Conservation (phyloP, 768 basidiomycete genomes). For the Clitopilus passeckerianus region DNA sequence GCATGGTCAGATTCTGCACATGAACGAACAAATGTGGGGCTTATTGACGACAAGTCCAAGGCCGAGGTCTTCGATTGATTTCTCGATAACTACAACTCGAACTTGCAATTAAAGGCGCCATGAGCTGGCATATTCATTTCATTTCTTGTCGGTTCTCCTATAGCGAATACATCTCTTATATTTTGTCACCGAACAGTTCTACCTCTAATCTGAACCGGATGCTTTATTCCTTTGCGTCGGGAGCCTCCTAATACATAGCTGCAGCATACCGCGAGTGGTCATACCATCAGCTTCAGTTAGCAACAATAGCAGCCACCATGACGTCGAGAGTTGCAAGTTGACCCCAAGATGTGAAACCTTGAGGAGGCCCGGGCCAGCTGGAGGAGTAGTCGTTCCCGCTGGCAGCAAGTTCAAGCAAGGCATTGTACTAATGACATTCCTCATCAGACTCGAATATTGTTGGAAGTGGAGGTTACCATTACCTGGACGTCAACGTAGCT, state of each 20-base stretch:
- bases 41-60: too few species aligned
- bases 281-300: slow-evolving; percentile 16
- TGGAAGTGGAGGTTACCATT: slow-evolving; percentile 2
- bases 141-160: too few species aligned
- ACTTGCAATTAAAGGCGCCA: too few species aligned
- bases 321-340: slow-evolving; percentile 44
- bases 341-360: slow-evolving; percentile 43
- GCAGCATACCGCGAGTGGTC: not conserved
- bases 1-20: too few species aligned
- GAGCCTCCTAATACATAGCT: not conserved
- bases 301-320: slow-evolving; percentile 30
- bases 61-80: too few species aligned
- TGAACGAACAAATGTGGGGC: too few species aligned
- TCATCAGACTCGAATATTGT: not conserved
- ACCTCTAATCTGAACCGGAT: too few species aligned
- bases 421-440: slow-evolving; percentile 33
- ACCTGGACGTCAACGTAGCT: slow-evolving; percentile 52
- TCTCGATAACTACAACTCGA: too few species aligned
- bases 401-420: slow-evolving; percentile 41
- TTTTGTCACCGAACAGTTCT: too few species aligned
- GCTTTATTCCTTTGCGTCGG: too few species aligned
- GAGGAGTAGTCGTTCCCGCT: slow-evolving; percentile 38
- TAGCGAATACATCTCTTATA: too few species aligned
- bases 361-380: slow-evolving; percentile 40
- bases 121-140: too few species aligned